Percentiles rank a stretch among this genome's conserved stretches.
These are phyloP conservation scores for Hericium erinaceus DNA, from an alignment of 768 basidiomycete genomes.

Conservation along the genomic window DNA sequence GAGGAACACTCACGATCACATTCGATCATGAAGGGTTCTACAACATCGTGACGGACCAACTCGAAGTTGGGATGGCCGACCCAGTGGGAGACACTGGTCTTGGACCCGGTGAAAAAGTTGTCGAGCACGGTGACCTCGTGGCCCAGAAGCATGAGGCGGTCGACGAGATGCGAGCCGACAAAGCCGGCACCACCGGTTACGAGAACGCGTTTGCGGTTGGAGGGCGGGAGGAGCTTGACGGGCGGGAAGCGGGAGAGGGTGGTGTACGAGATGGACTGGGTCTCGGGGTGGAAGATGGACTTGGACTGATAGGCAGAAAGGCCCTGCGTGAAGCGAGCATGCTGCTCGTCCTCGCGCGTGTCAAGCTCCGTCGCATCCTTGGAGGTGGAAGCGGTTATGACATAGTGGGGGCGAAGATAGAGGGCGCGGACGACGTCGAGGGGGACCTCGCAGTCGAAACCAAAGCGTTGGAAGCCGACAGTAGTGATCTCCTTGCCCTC, in stretches of 20 bases:
- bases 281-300: conserved; percentile 76
- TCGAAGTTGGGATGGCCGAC: conserved; percentile 98
- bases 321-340: conserved; percentile 46
- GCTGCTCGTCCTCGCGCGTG: conserved; percentile 30
- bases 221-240: conserved; percentile 75
- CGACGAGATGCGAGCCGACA: conserved; percentile 96
- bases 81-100: conserved; percentile 95
- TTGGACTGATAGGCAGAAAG: conserved; percentile 60
- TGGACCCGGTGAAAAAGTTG: conserved; percentile 98
- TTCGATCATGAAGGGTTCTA: conserved; percentile 97
- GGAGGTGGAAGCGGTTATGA: conserved; percentile 30
- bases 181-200: conserved; percentile 99
- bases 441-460: conserved; percentile 80
- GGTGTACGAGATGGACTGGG: conserved; percentile 82
- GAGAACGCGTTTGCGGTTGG: conserved; percentile 77
- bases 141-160: conserved; percentile 94
- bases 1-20: conserved; percentile 69
- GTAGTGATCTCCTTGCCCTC: conserved; percentile 63
- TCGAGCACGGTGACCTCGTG: conserved; percentile 97
- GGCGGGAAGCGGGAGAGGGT: conserved; percentile 89
- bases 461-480: conserved; percentile 82
- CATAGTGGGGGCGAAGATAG: conserved; percentile 79
- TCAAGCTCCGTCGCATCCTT: conserved; percentile 30
- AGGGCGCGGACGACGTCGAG: conserved; percentile 78
- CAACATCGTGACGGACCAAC: conserved; percentile 93